Conservation (phyloP, 129 eudicot genomes). For the Pseudognaphalium luteoalbum region DNA sequence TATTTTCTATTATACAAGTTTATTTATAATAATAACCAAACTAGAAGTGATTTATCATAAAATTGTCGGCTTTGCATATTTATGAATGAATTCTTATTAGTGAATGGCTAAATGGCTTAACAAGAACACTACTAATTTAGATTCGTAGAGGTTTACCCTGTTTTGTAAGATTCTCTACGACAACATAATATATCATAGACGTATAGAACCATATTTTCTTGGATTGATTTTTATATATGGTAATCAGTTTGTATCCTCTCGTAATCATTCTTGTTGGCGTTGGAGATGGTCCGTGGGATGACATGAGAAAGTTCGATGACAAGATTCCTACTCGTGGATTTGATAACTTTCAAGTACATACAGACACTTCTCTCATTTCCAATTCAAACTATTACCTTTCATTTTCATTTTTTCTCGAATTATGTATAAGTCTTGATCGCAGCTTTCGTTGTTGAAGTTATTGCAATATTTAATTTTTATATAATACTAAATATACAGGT, state of each 20-base stretch:
- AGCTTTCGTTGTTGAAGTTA: background rate
- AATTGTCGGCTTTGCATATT: too few relatives aligned
- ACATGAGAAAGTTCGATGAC: constrained; percentile 79
- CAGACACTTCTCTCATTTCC: background rate
- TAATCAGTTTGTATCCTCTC: constrained; percentile 60
- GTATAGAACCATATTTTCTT: background rate
- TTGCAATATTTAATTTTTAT: background rate
- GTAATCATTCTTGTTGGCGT: constrained; percentile 77
- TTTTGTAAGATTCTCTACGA: too few relatives aligned
- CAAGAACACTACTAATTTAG: too few relatives aligned
- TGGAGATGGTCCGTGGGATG: constrained; percentile 95
- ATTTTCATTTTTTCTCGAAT: background rate
- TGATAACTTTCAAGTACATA: constrained; percentile 82
- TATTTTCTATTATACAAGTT: background rate
- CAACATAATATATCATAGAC: background rate
- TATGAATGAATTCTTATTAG: too few relatives aligned
- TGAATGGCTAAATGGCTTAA: too few relatives aligned
- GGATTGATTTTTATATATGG: background rate
- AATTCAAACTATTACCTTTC: background rate
- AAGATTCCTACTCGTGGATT: constrained; percentile 69
- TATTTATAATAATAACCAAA: background rate
- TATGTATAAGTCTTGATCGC: too few relatives aligned
- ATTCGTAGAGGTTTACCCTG: too few relatives aligned
- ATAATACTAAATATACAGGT: too few relatives aligned
- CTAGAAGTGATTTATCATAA: too few relatives aligned